Conservation (phyloP, 1,284 basidiomycete species). For the Meripilus lineatus region DNA sequence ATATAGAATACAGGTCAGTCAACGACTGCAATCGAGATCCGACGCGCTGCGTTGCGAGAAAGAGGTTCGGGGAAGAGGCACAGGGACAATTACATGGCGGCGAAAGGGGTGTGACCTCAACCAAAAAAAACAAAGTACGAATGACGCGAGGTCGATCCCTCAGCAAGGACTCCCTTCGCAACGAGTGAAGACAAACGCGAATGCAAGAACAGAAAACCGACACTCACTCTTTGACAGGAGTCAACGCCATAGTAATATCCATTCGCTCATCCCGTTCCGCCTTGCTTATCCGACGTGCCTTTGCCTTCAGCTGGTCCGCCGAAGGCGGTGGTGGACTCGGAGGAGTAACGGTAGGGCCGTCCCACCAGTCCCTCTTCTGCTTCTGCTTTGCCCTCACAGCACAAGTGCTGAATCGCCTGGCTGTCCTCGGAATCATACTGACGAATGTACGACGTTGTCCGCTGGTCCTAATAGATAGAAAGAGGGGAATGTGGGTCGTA, state of each 20-base stretch:
- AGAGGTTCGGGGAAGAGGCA: too few species aligned
- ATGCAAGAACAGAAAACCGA: slow-evolving; percentile 1
- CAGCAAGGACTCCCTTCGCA: background rate
- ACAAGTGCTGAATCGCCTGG: background rate
- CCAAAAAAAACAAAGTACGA: background rate
- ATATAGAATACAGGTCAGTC: background rate
- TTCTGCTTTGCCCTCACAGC: background rate
- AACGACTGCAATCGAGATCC: too few species aligned
- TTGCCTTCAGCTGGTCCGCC: slow-evolving; percentile 7
- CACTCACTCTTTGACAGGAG: slow-evolving; percentile 32
- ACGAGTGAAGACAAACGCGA: too few species aligned
- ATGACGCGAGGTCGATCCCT: slow-evolving; percentile 1
- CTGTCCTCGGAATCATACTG: background rate
- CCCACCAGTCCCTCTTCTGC: too few species aligned
- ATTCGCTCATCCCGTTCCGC: slow-evolving; percentile 41
- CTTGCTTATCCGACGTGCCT: slow-evolving; percentile 25
- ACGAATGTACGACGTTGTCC: too few species aligned
- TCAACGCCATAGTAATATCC: slow-evolving; percentile 33
- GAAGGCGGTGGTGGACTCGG: slow-evolving; percentile 2
- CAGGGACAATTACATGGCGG: too few species aligned
- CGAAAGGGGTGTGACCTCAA: background rate
- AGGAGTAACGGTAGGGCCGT: background rate
- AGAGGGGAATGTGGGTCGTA: too few species aligned
- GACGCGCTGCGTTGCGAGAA: too few species aligned
- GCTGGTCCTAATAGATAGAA: too few species aligned